A percentile compares a stretch with the other conserved stretches of the same genome.
Conservation (phyloP, 176 grass and related monocot genomes). For the Triticum dicoccoides region DNA sequence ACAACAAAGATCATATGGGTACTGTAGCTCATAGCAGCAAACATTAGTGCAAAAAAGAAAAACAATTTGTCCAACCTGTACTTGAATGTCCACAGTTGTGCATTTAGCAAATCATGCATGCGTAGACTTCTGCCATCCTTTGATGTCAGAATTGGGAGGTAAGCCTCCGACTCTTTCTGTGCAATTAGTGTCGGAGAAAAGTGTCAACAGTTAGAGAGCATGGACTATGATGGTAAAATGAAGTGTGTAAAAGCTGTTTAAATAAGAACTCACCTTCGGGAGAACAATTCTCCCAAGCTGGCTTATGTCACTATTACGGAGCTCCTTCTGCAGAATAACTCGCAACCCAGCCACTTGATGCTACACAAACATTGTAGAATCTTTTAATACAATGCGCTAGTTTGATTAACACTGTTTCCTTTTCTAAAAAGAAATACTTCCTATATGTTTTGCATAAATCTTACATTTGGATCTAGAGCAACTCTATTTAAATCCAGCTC, state of each 20-base stretch:
- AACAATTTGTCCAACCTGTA: constrained; percentile 50
- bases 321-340: constrained; percentile 85
- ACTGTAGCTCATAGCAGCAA: background rate
- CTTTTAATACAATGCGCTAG: constrained; percentile 24
- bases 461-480: constrained; percentile 74
- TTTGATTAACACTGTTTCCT: background rate
- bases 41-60: background rate
- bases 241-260: constrained; percentile 5
- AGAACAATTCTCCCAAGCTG: constrained; percentile 88
- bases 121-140: constrained; percentile 72
- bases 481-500: constrained; percentile 63
- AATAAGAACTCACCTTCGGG: constrained; percentile 68
- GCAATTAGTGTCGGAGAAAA: constrained; percentile 19
- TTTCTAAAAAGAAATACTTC: background rate
- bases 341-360: constrained; percentile 63
- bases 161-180: constrained; percentile 83
- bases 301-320: constrained; percentile 78
- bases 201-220: background rate
- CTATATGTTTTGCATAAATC: constrained; percentile 40
- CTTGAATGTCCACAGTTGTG: constrained; percentile 81
- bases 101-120: constrained; percentile 79
- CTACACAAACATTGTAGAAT: constrained; percentile 51
- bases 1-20: background rate
- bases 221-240: background rate
- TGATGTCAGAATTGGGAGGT: constrained; percentile 60